Percentiles rank a stretch among this genome's conserved stretches.
These are phyloP conservation scores for Euphorbia schlechtendalii DNA, from an alignment of 441 rosid genomes.

Conservation along the genomic window DNA sequence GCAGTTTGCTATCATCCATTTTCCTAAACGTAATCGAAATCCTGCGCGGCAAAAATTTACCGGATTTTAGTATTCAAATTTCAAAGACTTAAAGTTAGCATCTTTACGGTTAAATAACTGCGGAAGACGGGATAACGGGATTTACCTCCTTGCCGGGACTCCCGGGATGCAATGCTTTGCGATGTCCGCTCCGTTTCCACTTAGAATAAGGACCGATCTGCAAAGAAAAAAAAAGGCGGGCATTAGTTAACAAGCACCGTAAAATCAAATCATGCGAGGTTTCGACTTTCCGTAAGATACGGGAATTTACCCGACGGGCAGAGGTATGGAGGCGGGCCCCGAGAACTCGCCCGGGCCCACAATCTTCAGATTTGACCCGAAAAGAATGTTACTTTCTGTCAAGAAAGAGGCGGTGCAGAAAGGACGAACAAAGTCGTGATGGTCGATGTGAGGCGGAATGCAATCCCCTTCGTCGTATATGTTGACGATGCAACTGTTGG, in stretches of 20 bases:
- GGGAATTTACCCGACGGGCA: slow-evolving; percentile 53
- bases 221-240: not conserved
- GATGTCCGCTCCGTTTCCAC: slow-evolving; percentile 62
- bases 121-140: no score
- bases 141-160: slow-evolving; percentile 48
- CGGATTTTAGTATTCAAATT: not conserved
- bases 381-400: slow-evolving; percentile 44
- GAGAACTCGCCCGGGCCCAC: slow-evolving; percentile 54
- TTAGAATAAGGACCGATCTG: slow-evolving; percentile 58
- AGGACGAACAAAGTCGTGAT: slow-evolving; percentile 58
- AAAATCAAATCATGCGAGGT: not conserved
- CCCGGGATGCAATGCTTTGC: slow-evolving; percentile 70
- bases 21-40: slow-evolving; percentile 61
- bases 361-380: slow-evolving; percentile 45
- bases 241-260: not conserved
- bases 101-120: not conserved
- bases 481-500: slow-evolving; percentile 66
- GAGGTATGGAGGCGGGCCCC: slow-evolving; percentile 42
- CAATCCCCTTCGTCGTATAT: slow-evolving; percentile 70
- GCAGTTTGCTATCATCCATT: slow-evolving; percentile 55
- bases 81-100: not conserved
- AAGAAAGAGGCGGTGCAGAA: slow-evolving; percentile 63
- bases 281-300: not conserved
- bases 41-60: slow-evolving; percentile 22
- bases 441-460: slow-evolving; percentile 67